Base-by-base conservation (phyloP, 345 rosid species). In the Ricinus communis region DNA sequence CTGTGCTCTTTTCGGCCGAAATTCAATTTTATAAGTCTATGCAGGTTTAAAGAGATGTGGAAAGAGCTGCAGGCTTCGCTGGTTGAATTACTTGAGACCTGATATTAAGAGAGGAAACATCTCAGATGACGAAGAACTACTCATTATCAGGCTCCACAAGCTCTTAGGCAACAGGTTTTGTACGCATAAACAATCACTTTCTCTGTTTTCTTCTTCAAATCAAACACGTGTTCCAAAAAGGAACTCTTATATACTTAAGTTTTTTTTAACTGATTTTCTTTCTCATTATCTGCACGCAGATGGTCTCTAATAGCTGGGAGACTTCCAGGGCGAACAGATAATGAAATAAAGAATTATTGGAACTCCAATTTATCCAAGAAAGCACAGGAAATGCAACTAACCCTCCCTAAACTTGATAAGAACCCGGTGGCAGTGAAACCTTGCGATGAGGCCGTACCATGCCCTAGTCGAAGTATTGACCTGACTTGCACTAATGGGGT, bases 291-390 rank as follows among this genome's bases (percentile, higher is more conserved):
- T 49, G 52, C 6, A 15, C 3, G 27, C 41, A 82, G 86, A 28
- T 82, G 86, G 86, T 80, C 83, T n/a, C 70, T 82, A 8, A 82
- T 82, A 36, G 86, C 86, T 7, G 83, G 86, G 4, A 71, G 83
- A 51, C 77, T 82, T 21, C 86, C 83, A 0, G 86, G 86, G 31
- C 76, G 86, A 56, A 82, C 82, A 8, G 83, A 79, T 62, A 82
- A 82, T 30, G 86, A 82, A 53, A 79, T 79, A 15, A 82, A 82
- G 73, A 82, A 82, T 51, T 82, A 77, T 54, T 82, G 86, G 86
- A 77, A 82, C 66, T 76, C 81, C 45, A 77, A 71, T 25, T 59
- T 82, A 15, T 77, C 83, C 1, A 79, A 79, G 65, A 81, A 73
- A 46, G 63, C 60, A 21, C 31, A 43, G 21, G 69, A 71, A 0